Base-by-base conservation (phyloP, 306 rosid genomes). In the Macrotyloma uniflorum region DNA sequence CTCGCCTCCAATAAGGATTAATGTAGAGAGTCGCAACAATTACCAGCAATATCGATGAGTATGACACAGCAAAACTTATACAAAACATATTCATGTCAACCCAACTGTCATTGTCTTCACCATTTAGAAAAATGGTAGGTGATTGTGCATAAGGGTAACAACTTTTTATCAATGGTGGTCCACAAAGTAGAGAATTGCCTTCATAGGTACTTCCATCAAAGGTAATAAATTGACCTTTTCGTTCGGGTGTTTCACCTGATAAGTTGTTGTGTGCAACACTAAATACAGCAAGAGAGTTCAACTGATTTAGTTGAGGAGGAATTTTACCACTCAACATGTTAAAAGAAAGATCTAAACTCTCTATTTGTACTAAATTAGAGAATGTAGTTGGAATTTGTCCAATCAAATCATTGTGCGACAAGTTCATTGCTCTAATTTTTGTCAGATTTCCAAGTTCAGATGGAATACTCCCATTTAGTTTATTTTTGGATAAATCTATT, bases 201-300 rank as follows among this genome's bases (percentile, higher is more conserved):
- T 78, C 63, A 0, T 78, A 78, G 15, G 70, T 78, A 18, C 76
- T 57, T 28, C 42, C 82, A 43, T 78, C 82, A 43, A 78, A 78
- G 6, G 76, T 78, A 1, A 12, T 4, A 20, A 78, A 78, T 6
- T 57, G 63, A 0, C 63, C 63, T 24, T 57, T 57, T 28, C n/a
- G 14, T 5, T 57, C 35, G 8, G 63, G 63, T 11, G 35, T 57
- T 23, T 11, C 63, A 12, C 35, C 35, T 0, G 46, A 62, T 32
- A 62, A 62, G 26, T 62, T 62, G 7, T 62, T 62, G 3, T 62
- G 26, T 8, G 68, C 68, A 6, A 62, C 68, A 33, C 8, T 32
- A 0, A 62, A 62, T 62, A 62, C 68, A 8, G 14, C 68, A 62
- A 62, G 45, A 1, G 20, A 62, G 8, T 14, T 62, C 10, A 62